These are phyloP conservation scores for Helotiales sp. DNA, from an alignment of 2,329 filamentous ascomycete species.

Conservation along the genomic window DNA sequence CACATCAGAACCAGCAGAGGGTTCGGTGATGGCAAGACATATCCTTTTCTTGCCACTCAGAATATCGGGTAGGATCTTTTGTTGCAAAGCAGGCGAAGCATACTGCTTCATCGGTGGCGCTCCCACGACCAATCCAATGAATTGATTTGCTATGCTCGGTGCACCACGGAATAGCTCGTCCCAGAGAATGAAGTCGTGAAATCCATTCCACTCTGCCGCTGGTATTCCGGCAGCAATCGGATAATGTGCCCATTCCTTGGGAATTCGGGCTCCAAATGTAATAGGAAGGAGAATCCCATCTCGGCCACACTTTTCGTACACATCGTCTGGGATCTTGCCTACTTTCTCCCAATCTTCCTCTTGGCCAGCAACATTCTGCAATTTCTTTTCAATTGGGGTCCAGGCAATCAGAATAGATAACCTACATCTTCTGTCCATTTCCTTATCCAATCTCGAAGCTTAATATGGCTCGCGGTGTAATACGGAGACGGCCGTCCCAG, in stretches of 20 bases:
- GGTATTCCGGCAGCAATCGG: conserved; percentile 32
- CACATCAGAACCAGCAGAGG: conserved; percentile 70
- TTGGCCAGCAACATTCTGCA: conserved; percentile 13
- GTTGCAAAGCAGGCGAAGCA: conserved; percentile 19
- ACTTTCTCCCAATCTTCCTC: conserved; percentile 12
- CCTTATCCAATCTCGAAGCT: conserved; percentile 12
- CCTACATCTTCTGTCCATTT: conserved; percentile 16
- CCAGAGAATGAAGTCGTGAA: conserved; percentile 39
- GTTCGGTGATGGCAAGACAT: conserved; percentile 78
- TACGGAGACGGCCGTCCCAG: conserved; percentile 18
- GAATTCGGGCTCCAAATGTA: conserved; percentile 12
- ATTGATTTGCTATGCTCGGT: conserved; percentile 7
- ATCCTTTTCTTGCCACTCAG: conserved; percentile 62
- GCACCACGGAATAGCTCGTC: conserved; percentile 36
- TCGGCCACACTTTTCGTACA: conserved; percentile 11
- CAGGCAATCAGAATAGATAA: too few relatives aligned
- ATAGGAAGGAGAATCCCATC: conserved; percentile 16
- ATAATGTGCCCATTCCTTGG: conserved; percentile 13
- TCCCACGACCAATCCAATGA: conserved; percentile 29
- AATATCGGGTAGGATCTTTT: conserved; percentile 52
- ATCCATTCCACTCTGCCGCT: conserved; percentile 37
- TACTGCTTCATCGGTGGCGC: conserved; percentile 33
- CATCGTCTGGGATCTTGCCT: conserved; percentile 15
- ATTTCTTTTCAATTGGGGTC: background rate
- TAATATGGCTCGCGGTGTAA: conserved; percentile 16